Evolutionary conservation across 257 asterid genomes (phyloP), one percentile per base, ranked within the genome.

Genomic region (Salvia rosmarinus): DNA sequence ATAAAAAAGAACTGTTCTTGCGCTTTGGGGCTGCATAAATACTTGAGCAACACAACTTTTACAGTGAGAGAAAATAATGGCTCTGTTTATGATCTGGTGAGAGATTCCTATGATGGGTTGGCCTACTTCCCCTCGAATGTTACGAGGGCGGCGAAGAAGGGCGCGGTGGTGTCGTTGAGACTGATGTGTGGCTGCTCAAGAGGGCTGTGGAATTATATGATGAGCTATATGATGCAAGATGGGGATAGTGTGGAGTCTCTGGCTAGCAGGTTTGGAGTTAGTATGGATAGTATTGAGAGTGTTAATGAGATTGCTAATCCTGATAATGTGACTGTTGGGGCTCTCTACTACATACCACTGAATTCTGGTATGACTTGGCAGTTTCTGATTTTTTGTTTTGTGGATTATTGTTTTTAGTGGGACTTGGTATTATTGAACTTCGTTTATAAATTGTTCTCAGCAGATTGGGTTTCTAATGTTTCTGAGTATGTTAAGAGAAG

Each of bases 221-320:
- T 91, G 99, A 94, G 99, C 64, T 94, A 94, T 83, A 95, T 94
- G 83, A 74, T 94, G 96, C 60, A 75, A 59, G 97, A 89, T 68
- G 97, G 90, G 42, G 99, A 94, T 77, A 85, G 92, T 81, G 90
- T 94, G 60, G 96, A 80, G 81, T 86, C 96, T 70, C 71, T 94
- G 62, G 89, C 99, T 16, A 94, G 99, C 73, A 85, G 99, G 68
- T 94, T 94, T 82, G 99, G 99, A 49, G 97, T 94, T 71, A 94
- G 99, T 70, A 94, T 94, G 99, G 96, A 84, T 77, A 88, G 87
- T 83, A 94, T 91, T 76, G 99, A 77, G 83, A 62, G 66, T 57
- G 85, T 81, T n/a, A 94, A 94, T 78, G 94, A 90, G 80, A 85
- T 94, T 72, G 58, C 80, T 21, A 80, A 86, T 83, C 96, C 99